These are phyloP conservation scores for Perkinsus olseni DNA, from an alignment of 169 alveolate genomes.

Conservation along the genomic window DNA sequence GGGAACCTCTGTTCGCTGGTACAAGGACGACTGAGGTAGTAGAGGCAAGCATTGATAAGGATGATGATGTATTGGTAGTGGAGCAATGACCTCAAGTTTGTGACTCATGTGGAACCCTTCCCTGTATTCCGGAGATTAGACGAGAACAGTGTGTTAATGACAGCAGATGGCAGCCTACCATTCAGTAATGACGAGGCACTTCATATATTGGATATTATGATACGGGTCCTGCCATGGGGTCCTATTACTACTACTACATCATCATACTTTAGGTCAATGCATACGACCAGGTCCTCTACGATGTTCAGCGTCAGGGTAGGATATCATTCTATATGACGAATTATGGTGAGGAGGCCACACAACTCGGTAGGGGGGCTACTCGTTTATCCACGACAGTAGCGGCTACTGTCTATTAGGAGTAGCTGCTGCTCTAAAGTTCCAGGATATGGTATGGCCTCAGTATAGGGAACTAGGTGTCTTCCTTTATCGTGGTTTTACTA, in stretches of 20 bases:
- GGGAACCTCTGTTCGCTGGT: neutral
- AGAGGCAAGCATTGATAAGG: neutral
- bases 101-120: neutral
- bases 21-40: neutral
- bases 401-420: neutral
- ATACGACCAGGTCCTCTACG: conserved; percentile 64
- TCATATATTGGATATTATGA: conserved; percentile 25
- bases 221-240: neutral
- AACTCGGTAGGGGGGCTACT: conserved; percentile 67
- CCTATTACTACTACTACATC: no score
- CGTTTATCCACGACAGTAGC: neutral
- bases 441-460: conserved; percentile 80
- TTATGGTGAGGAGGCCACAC: conserved; percentile 90
- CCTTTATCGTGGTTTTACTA: conserved; percentile 78
- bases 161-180: conserved; percentile 8
- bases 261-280: conserved; percentile 37
- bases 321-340: conserved; percentile 88
- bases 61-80: neutral
- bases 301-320: conserved; percentile 76
- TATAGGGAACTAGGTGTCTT: conserved; percentile 88
- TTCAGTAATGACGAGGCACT: conserved; percentile 30
- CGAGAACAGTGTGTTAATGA: neutral
- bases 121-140: conserved; percentile 4
- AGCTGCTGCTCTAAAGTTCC: conserved; percentile 63
- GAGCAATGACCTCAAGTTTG: neutral